Evolutionary conservation across 176 grass and related monocot species (phyloP).

Genomic region (Saccharum officinarum): DNA sequence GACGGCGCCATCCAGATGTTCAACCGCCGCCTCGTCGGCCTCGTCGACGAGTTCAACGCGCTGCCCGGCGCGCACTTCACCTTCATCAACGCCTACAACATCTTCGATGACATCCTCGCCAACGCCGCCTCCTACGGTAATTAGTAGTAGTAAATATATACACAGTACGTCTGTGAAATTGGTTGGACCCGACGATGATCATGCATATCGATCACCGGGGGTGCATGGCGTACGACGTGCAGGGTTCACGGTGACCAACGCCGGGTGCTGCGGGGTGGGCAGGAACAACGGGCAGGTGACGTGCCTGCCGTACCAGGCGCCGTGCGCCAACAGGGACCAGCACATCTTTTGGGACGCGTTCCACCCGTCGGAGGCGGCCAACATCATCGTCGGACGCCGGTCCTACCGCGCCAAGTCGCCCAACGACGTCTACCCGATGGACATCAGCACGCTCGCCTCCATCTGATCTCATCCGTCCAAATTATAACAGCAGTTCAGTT

Average conservation of each 20-base stretch:
- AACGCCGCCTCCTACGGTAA: slow-evolving; percentile 43
- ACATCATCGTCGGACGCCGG: slow-evolving; percentile 72
- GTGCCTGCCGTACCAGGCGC: slow-evolving; percentile 82
- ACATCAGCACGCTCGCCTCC: slow-evolving; percentile 68
- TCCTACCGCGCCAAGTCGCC: slow-evolving; percentile 70
- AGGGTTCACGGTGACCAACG: slow-evolving; percentile 68
- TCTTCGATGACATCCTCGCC: slow-evolving; percentile 69
- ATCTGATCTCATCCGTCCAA: slow-evolving; percentile 26
- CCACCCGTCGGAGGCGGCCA: slow-evolving; percentile 89
- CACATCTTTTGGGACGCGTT: slow-evolving; percentile 99
- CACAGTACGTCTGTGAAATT: no score
- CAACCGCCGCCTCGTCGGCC: slow-evolving; percentile 52
- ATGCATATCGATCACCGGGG: no score
- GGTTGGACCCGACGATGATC: not conserved
- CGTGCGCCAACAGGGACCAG: slow-evolving; percentile 67
- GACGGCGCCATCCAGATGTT: slow-evolving; percentile 81
- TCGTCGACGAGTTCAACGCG: slow-evolving; percentile 80
- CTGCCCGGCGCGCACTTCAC: slow-evolving; percentile 77
- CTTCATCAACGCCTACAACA: slow-evolving; percentile 83
- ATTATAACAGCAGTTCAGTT: no score
- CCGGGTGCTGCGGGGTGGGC: slow-evolving; percentile 91
- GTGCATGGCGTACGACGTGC: not conserved
- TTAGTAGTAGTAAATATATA: no score
- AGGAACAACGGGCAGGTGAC: slow-evolving; percentile 98
- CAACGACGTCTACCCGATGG: slow-evolving; percentile 81